These are phyloP conservation scores for Capillidium rhysosporum DNA, from an alignment of 371 early-diverging fungal species.

Conservation along the genomic window DNA sequence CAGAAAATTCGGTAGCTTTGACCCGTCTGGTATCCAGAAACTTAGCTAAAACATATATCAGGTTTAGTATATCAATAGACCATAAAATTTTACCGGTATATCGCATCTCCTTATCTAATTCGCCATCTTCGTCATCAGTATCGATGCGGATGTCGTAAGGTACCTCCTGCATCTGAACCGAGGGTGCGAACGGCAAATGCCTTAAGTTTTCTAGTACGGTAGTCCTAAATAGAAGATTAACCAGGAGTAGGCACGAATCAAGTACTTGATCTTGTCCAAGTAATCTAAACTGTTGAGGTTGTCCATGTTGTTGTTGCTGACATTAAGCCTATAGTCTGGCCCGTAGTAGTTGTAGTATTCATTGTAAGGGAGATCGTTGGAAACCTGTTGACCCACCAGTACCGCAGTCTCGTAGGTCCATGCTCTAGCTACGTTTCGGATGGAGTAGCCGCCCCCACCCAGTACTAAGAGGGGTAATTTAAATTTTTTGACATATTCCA, in stretches of 20 bases:
- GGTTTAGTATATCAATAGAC: too few relatives aligned
- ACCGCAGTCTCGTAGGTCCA: slow-evolving; percentile 98
- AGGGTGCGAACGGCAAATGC: slow-evolving; percentile 74
- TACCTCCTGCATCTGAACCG: slow-evolving; percentile 75
- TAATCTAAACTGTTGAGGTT: slow-evolving; percentile 84
- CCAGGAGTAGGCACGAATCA: background rate
- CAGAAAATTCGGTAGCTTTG: slow-evolving; percentile 24
- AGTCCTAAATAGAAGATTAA: slow-evolving; percentile 15
- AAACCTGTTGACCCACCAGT: slow-evolving; percentile 59
- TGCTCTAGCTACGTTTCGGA: slow-evolving; percentile 91
- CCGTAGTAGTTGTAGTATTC: slow-evolving; percentile 91
- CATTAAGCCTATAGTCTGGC: slow-evolving; percentile 84
- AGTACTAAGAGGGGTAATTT: slow-evolving; percentile 85
- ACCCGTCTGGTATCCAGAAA: slow-evolving; percentile 16
- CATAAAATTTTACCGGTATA: too few relatives aligned
- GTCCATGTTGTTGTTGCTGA: slow-evolving; percentile 89
- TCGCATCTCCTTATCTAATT: slow-evolving; percentile 21
- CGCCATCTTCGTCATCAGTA: slow-evolving; percentile 20
- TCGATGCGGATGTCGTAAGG: slow-evolving; percentile 16
- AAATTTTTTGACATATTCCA: slow-evolving; percentile 81
- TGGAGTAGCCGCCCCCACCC: slow-evolving; percentile 99
- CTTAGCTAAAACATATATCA: too few relatives aligned
- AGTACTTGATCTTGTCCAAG: slow-evolving; percentile 64
- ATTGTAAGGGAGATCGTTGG: slow-evolving; percentile 69
- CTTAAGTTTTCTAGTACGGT: slow-evolving; percentile 81